Conservation (phyloP, 306 rosid species). For the Quercus agrifolia region DNA sequence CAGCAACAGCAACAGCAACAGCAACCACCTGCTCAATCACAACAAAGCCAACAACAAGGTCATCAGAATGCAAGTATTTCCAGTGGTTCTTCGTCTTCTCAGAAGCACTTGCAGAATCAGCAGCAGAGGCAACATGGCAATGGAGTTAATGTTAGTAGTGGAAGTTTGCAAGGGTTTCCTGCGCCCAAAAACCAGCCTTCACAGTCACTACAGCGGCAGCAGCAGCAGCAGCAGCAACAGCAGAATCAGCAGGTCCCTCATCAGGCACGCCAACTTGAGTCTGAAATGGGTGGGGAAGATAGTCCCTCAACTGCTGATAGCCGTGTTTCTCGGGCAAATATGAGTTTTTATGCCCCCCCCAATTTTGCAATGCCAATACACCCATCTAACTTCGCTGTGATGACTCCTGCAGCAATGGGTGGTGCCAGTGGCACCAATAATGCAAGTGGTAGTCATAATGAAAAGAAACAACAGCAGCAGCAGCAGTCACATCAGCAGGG, state of each 20-base stretch:
- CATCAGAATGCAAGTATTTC: slow-evolving; percentile 68
- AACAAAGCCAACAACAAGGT: slow-evolving; percentile 69
- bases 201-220: slow-evolving; percentile 50
- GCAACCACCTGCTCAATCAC: slow-evolving; percentile 58
- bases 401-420: slow-evolving; percentile 57
- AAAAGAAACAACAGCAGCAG: slow-evolving; percentile 60
- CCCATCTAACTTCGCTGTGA: slow-evolving; percentile 62
- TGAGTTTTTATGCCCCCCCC: slow-evolving; percentile 75
- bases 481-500: slow-evolving; percentile 51
- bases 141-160: slow-evolving; percentile 42
- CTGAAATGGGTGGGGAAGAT: slow-evolving; percentile 81
- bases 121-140: slow-evolving; percentile 61
- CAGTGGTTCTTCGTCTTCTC: slow-evolving; percentile 76
- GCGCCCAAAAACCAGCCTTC: slow-evolving; percentile 54
- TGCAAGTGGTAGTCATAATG: slow-evolving; percentile 48
- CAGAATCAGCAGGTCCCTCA: slow-evolving; percentile 56
- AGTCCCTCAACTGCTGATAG: slow-evolving; percentile 88
- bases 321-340: slow-evolving; percentile 48
- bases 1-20: slow-evolving; percentile 46
- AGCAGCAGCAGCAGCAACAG: slow-evolving; percentile 41
- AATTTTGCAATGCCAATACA: slow-evolving; percentile 75
- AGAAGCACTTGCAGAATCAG: slow-evolving; percentile 80
- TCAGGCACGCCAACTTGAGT: slow-evolving; percentile 63
- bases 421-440: slow-evolving; percentile 23
- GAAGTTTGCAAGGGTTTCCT: slow-evolving; percentile 77